A percentile compares a stretch with the other conserved stretches of the same genome.
Conservation (phyloP, 192 early-diverging fungal genomes). For the Linnemannia zychae region DNA sequence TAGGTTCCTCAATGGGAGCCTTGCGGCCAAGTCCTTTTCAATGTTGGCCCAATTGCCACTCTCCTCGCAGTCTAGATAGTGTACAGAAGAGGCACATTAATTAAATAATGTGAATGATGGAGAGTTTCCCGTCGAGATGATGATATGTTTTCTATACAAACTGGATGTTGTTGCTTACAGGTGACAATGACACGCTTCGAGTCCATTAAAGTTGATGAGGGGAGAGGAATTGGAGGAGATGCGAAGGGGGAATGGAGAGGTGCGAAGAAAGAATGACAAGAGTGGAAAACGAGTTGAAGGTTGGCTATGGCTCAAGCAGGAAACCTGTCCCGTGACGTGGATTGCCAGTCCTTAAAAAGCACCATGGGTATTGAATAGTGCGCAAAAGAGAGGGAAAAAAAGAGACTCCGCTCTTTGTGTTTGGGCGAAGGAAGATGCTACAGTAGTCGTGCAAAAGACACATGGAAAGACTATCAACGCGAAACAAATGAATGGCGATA, state of each 20-base stretch:
- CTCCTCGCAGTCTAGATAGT: slow-evolving; percentile 65
- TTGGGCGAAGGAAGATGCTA: background rate
- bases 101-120: background rate
- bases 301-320: no score
- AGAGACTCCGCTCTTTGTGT: background rate
- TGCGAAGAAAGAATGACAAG: no score
- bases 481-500: no score
- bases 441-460: no score
- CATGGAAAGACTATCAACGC: no score
- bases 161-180: slow-evolving; percentile 22
- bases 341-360: background rate
- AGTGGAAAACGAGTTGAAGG: no score
- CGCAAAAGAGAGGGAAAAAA: background rate
- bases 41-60: slow-evolving; percentile 75
- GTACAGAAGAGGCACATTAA: background rate
- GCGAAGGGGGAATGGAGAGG: background rate
- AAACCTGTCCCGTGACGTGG: background rate
- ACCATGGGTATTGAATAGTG: background rate
- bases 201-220: slow-evolving; percentile 27
- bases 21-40: slow-evolving; percentile 70
- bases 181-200: slow-evolving; percentile 55
- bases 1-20: slow-evolving; percentile 86
- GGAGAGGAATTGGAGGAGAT: background rate
- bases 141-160: background rate
- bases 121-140: slow-evolving; percentile 5